Conservation (phyloP, 2,329 filamentous ascomycete species). For the Colletotrichum lentis region DNA sequence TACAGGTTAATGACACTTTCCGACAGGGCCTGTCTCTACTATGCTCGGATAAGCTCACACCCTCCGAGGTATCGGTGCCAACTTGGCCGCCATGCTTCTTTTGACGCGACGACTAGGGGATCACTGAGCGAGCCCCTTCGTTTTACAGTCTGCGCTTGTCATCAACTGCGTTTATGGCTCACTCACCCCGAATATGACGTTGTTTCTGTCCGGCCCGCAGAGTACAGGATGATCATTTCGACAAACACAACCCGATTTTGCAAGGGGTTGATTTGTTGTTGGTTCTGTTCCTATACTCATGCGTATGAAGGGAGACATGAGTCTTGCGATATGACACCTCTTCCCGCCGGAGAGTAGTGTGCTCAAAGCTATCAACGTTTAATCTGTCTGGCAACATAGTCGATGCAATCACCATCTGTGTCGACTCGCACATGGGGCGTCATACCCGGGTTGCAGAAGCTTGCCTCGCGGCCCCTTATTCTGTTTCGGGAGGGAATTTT, state of each 20-base stretch:
- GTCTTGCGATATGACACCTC: conserved; percentile 6
- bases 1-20: conserved; percentile 29
- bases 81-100: neutral
- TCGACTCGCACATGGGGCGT: neutral
- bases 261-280: neutral
- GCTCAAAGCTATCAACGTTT: neutral
- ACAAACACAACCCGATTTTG: neutral
- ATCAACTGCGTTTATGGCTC: neutral
- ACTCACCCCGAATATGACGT: neutral
- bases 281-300: neutral
- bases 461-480: neutral
- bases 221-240: neutral
- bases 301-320: neutral
- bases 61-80: neutral
- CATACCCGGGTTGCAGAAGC: neutral
- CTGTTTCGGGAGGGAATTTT: no score
- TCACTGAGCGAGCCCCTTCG: neutral
- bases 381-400: neutral
- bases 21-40: conserved; percentile 20
- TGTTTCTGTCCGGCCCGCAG: neutral
- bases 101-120: neutral
- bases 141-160: neutral
- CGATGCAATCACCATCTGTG: neutral
- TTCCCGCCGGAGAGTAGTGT: neutral
- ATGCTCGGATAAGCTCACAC: conserved; percentile 12